Evolutionary conservation across 371 early-diverging fungal genomes (phyloP), one percentile per base, ranked within the genome.

Genomic region (Rhizopus delemar): DNA sequence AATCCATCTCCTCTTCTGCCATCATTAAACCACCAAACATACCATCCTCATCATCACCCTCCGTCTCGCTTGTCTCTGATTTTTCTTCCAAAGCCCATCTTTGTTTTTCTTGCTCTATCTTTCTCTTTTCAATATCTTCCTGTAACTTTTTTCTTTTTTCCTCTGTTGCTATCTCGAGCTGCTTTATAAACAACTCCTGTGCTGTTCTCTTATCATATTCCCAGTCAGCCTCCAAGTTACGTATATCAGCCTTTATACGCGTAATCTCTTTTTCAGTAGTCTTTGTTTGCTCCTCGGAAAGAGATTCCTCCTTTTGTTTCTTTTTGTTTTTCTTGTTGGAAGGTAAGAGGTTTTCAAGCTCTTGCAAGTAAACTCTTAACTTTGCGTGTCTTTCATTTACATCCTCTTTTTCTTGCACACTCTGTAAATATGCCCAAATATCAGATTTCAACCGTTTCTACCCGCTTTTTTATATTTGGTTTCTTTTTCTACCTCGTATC

Each of bases 221-320:
- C 71, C 80, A 78, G 53, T 80, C 80, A 15, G 67, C 63, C 51
- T 84, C 85, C 15, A 82, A 54, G 28, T 74, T 74, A 11, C 62
- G 65, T 43, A 84, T 35, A 2, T 57, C 63, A 32, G 76, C 69
- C 15, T 87, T 81, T n/a, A 86, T 22, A 8, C 73, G 65, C 4
- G 71, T 71, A 12, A 84, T 71, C 5, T 71, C 71, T 13, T 76
- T 70, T 16, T 72, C 72, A 12, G 82, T 49, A n/a, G 53, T 33
- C 29, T 46, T 48, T 1, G 60, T 12, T 41, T 73, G 66, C 7
- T 53, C 8, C 3, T 65, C 60, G 54, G 83, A 75, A 15, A 76
- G 64, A 5, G 62, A 58, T 28, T 63, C 58, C 13, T 69, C 70
- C 36, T 66, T 57, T 39, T 70, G 74, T 22, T 66, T 67, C 11